Conservation (phyloP, 2,329 filamentous ascomycete genomes). For the Metarhizium humberi region DNA sequence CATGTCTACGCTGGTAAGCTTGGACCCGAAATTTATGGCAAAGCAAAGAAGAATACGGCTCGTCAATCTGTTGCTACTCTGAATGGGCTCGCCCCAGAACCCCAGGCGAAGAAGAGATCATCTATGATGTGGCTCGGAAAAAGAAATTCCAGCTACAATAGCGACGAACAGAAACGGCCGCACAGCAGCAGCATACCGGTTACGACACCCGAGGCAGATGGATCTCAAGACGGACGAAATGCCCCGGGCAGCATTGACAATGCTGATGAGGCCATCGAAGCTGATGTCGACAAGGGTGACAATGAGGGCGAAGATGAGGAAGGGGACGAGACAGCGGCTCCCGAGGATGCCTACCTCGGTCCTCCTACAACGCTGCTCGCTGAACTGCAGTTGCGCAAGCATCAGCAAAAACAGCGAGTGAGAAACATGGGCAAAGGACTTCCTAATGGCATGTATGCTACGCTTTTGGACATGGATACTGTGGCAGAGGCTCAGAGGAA, state of each 20-base stretch:
- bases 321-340: slow-evolving; percentile 35
- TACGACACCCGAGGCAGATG: slow-evolving; percentile 5
- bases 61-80: slow-evolving; percentile 18
- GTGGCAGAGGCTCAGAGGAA: slow-evolving; percentile 78
- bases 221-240: slow-evolving; percentile 7
- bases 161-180: slow-evolving; percentile 17
- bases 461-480: slow-evolving; percentile 80
- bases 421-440: slow-evolving; percentile 46
- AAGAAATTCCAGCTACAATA: slow-evolving; percentile 21
- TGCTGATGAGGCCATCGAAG: slow-evolving; percentile 6
- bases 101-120: slow-evolving; percentile 34
- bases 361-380: slow-evolving; percentile 85
- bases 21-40: slow-evolving; percentile 65
- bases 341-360: slow-evolving; percentile 49
- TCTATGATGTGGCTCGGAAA: slow-evolving; percentile 41
- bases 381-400: slow-evolving; percentile 84
- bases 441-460: slow-evolving; percentile 80
- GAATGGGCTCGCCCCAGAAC: slow-evolving; percentile 11
- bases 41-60: slow-evolving; percentile 41
- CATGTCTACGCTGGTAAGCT: slow-evolving; percentile 73
- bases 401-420: slow-evolving; percentile 74
- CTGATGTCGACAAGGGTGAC: slow-evolving; percentile 18
- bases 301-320: slow-evolving; percentile 32
- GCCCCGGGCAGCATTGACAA: slow-evolving; percentile 2
- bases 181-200: slow-evolving; percentile 15